Conservation (phyloP, 805 yeast genomes). For the Kazachstania africana region DNA sequence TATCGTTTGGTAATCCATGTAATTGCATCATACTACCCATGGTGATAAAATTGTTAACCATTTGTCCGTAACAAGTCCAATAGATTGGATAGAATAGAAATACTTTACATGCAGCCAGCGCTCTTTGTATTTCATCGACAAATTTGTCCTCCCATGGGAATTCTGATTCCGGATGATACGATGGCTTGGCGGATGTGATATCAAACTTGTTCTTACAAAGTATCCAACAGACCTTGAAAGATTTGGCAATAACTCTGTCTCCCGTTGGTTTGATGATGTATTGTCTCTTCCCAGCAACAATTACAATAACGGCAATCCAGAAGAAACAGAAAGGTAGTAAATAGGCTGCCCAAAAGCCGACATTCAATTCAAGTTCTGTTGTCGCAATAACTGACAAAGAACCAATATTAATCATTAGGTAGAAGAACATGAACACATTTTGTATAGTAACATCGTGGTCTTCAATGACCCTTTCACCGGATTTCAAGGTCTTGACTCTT, state of each 20-base stretch:
- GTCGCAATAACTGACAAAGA: conserved; percentile 67
- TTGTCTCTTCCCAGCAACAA: conserved; percentile 39
- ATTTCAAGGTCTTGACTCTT: conserved; percentile 41
- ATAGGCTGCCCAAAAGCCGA: conserved; percentile 68
- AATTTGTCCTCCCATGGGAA: conserved; percentile 55
- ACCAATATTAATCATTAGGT: conserved; percentile 67
- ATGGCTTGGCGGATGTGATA: conserved; percentile 47
- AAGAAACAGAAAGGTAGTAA: conserved; percentile 64
- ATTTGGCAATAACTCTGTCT: conserved; percentile 46
- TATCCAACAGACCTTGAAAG: conserved; percentile 36
- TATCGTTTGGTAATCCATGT: conserved; percentile 73
- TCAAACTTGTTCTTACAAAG: conserved; percentile 37
- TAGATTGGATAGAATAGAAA: conserved; percentile 60
- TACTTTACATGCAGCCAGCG: conserved; percentile 61
- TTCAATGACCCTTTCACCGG: conserved; percentile 56
- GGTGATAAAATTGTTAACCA: conserved; percentile 59
- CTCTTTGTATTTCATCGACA: conserved; percentile 60
- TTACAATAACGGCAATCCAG: conserved; percentile 43
- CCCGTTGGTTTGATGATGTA: conserved; percentile 51
- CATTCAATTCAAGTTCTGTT: conserved; percentile 52
- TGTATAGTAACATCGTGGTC: conserved; percentile 65
- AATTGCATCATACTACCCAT: conserved; percentile 66
- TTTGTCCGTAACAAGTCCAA: conserved; percentile 66
- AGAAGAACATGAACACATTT: conserved; percentile 65
- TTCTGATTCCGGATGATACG: conserved; percentile 34